Conservation (phyloP, 306 rosid genomes). For the Pueraria montana region DNA sequence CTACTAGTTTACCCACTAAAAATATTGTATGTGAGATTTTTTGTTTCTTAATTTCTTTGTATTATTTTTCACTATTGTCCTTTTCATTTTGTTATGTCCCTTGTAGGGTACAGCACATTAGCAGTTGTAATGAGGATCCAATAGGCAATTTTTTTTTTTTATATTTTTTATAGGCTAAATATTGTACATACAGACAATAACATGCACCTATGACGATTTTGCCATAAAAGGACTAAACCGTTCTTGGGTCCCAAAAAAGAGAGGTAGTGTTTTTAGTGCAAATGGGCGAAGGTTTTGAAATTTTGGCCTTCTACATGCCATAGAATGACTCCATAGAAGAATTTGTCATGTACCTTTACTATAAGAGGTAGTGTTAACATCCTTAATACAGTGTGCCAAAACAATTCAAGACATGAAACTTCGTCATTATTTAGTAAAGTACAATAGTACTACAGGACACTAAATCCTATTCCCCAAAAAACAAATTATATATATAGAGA, state of each 20-base stretch:
- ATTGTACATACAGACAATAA: neutral
- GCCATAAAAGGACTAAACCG: conserved; percentile 16
- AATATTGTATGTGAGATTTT: neutral
- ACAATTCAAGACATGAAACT: conserved; percentile 9
- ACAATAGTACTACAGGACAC: neutral
- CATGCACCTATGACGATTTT: conserved; percentile 9
- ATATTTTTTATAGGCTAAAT: too few species aligned
- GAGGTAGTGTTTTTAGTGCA: neutral
- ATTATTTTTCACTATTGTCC: neutral
- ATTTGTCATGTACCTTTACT: conserved; percentile 6
- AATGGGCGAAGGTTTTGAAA: neutral
- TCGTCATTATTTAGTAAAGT: conserved; percentile 31
- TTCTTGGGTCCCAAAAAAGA: conserved; percentile 41
- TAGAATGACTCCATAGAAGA: neutral
- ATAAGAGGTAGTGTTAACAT: conserved; percentile 16
- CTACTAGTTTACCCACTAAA: neutral
- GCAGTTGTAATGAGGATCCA: conserved; percentile 26
- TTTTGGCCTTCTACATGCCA: neutral
- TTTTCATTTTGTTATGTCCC: neutral
- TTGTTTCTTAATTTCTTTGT: neutral
- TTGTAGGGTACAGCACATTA: neutral
- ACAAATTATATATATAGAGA: neutral
- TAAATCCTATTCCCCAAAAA: neutral
- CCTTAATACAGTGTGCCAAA: conserved; percentile 7
- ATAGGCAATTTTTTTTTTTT: too few species aligned